These are phyloP conservation scores for Chrysanthemum makinoi DNA, from an alignment of 129 eudicot genomes.

Conservation along the genomic window DNA sequence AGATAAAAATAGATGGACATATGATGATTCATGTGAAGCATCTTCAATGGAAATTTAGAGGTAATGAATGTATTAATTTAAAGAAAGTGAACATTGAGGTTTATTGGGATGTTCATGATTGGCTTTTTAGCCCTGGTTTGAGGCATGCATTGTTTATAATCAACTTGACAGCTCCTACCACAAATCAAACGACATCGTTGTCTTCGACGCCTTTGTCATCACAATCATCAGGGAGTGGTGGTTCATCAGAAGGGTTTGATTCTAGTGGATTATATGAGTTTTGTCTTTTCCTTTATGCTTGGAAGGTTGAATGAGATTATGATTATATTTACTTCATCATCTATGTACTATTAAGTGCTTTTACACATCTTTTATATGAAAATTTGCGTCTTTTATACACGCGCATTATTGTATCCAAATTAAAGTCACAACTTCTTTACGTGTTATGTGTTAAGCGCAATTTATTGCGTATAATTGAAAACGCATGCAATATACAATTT, in stretches of 20 bases:
- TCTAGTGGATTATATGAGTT: slow-evolving; percentile 61
- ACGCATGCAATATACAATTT: background rate
- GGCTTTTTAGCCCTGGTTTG: slow-evolving; percentile 85
- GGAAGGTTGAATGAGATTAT: slow-evolving; percentile 64
- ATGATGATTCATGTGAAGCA: slow-evolving; percentile 78
- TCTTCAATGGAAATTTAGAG: slow-evolving; percentile 89
- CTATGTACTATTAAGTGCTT: background rate
- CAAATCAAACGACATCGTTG: slow-evolving; percentile 9
- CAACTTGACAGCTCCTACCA: slow-evolving; percentile 43
- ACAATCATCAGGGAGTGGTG: slow-evolving; percentile 43
- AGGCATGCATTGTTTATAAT: slow-evolving; percentile 79
- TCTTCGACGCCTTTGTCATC: slow-evolving; percentile 31
- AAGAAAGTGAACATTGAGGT: slow-evolving; percentile 68
- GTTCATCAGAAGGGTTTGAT: slow-evolving; percentile 49
- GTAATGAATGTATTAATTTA: slow-evolving; percentile 60
- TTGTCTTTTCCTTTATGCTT: slow-evolving; percentile 86
- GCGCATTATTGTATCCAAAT: background rate
- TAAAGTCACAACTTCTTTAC: background rate
- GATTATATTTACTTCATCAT: background rate
- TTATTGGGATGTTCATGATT: slow-evolving; percentile 92
- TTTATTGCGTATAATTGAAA: background rate
- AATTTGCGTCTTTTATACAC: slow-evolving; percentile 3
- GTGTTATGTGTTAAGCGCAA: background rate
- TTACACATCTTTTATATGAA: slow-evolving; percentile 13
- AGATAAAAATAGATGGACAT: slow-evolving; percentile 78